These are phyloP conservation scores for Elsinoe arachidis DNA, from an alignment of 2,329 filamentous ascomycete genomes.

Conservation along the genomic window DNA sequence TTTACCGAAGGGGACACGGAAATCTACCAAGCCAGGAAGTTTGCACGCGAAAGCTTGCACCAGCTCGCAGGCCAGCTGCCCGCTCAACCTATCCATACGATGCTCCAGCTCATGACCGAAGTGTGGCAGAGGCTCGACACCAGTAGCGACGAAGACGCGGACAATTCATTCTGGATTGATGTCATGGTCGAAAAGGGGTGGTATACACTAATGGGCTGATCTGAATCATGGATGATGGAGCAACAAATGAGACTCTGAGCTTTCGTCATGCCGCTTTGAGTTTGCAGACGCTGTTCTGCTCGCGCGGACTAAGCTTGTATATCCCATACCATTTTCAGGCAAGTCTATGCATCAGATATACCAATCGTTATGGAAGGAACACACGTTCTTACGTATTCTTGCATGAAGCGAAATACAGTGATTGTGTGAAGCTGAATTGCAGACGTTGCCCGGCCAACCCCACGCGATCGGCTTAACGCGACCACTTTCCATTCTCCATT, in stretches of 20 bases:
- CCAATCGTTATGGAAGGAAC: no score
- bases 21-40: slow-evolving; percentile 38
- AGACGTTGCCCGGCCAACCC: not conserved
- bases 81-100: slow-evolving; percentile 44
- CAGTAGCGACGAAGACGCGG: slow-evolving; percentile 26
- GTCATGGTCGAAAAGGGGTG: slow-evolving; percentile 51
- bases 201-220: slow-evolving; percentile 47
- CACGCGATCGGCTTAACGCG: not conserved
- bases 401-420: not conserved
- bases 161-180: slow-evolving; percentile 48
- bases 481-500: not conserved
- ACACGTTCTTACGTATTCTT: not conserved
- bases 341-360: no score
- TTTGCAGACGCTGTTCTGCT: no score
- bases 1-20: slow-evolving; percentile 31
- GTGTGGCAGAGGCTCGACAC: slow-evolving; percentile 44
- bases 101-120: slow-evolving; percentile 43
- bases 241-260: no score
- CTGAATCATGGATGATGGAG: no score
- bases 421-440: not conserved
- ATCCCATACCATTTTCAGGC: no score
- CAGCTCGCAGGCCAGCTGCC: slow-evolving; percentile 38
- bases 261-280: no score
- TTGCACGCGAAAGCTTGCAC: slow-evolving; percentile 40
- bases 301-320: no score